Conservation (phyloP, 2,329 filamentous ascomycete genomes). For the Talaromyces sp. region DNA sequence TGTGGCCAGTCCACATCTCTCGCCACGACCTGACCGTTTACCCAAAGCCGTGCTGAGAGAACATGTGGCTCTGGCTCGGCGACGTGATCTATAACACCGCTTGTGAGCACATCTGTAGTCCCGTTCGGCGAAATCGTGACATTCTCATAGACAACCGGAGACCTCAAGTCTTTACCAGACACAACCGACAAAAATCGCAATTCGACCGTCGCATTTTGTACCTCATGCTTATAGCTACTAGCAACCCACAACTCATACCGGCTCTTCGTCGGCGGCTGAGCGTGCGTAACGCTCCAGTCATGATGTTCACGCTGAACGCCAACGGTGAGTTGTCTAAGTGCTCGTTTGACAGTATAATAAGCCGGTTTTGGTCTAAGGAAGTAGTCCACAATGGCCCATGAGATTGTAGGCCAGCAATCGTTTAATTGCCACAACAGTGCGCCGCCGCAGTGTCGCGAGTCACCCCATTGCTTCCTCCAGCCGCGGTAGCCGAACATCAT, state of each 20-base stretch:
- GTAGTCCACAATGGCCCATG: slow-evolving; percentile 52
- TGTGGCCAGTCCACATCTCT: slow-evolving; percentile 61
- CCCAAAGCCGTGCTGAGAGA: slow-evolving; percentile 53
- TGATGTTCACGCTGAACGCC: slow-evolving; percentile 48
- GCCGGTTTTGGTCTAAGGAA: slow-evolving; percentile 54
- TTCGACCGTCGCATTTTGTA: slow-evolving; percentile 35
- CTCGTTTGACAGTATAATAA: slow-evolving; percentile 54
- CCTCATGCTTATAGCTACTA: slow-evolving; percentile 42
- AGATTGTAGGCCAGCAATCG: slow-evolving; percentile 38
- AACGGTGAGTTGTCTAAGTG: slow-evolving; percentile 50
- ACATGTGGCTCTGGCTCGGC: slow-evolving; percentile 50
- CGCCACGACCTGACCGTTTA: slow-evolving; percentile 47
- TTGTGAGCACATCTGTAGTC: slow-evolving; percentile 49
- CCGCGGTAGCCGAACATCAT: slow-evolving; percentile 53
- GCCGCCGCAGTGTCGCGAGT: slow-evolving; percentile 42
- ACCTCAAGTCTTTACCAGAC: slow-evolving; percentile 26
- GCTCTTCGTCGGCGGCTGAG: slow-evolving; percentile 52
- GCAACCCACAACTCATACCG: slow-evolving; percentile 57
- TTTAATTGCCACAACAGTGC: slow-evolving; percentile 36
- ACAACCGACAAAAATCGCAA: slow-evolving; percentile 53
- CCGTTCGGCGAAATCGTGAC: slow-evolving; percentile 52
- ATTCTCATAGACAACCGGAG: slow-evolving; percentile 48
- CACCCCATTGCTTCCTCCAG: slow-evolving; percentile 37
- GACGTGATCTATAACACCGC: slow-evolving; percentile 45
- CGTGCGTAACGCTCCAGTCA: slow-evolving; percentile 47